Base-by-base conservation (phyloP, 202 grass and related monocot species). In the Zizania palustris region DNA sequence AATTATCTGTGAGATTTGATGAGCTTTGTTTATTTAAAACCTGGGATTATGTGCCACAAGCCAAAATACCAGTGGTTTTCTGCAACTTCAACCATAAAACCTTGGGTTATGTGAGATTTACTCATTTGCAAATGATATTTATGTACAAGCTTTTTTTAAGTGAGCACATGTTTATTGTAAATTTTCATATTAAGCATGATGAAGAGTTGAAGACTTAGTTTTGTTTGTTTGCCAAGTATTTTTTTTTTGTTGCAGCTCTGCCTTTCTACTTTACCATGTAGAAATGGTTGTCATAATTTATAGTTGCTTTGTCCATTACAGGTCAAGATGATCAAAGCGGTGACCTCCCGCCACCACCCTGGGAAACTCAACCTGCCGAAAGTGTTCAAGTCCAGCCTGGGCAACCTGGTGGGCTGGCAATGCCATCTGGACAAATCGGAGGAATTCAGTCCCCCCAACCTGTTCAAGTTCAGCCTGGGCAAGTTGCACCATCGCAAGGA, bases 311-410 rank as follows among this genome's bases (percentile, higher is more conserved):
- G 45, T 63, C 71, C 48, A 78, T 82, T 51, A 57, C 81, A 89
- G 85, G 83, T 85, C 73, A 85, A 85, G 80, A 61, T 86, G 90
- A 92, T 78, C 88, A 85, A 46, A 88, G 63, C 43, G 80, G 69
- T 9, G 74, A 85, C 57, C 78, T 91, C 54, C 96, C 96, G 0
- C 92, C 88, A 56, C 91, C 96, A 53, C 96, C 96, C 0, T 99
- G 96, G 96, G 96, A 99, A 90, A 81, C 83, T 33, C 85, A 88
- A 59, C 59, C 81, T 67, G 66, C 74, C 74, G 82, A 90, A 59
- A 76, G n/a, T 69, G 76, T 87, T 48, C 80, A 77, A 80, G 77
- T 80, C 39, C 78, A 88, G 73, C 55, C 73, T 86, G 67, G 34
- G 36, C 71, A 71, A 79, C 49, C 36, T 57, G 70, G 49, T 39